A percentile compares a stretch with the other conserved stretches of the same genome.
Conservation (phyloP, 495 filamentous ascomycete species). For the Filosporella fistucella region DNA sequence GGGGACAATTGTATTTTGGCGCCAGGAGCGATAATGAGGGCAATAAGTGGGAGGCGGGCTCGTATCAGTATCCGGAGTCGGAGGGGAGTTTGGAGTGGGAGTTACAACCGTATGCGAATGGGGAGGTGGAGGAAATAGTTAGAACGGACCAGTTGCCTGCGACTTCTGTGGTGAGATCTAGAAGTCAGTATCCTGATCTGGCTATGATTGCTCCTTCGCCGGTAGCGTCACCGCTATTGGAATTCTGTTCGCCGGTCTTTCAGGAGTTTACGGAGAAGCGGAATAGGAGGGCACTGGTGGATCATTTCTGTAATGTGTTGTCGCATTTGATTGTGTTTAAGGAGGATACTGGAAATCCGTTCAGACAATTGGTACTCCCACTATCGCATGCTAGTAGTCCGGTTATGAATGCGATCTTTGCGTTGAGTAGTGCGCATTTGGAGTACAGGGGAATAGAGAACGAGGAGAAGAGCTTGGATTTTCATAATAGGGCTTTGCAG, state of each 20-base stretch:
- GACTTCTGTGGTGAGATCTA: conserved; percentile 10
- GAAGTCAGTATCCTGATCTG: conserved; percentile 23
- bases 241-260: conserved; percentile 47
- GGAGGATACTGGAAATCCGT: conserved; percentile 58
- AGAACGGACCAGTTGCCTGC: background rate
- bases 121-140: conserved; percentile 21
- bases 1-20: conserved; percentile 15
- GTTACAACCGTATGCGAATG: background rate
- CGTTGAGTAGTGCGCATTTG: conserved; percentile 52
- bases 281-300: conserved; percentile 50
- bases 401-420: conserved; percentile 54
- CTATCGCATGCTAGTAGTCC: conserved; percentile 47
- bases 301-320: conserved; percentile 60
- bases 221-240: conserved; percentile 39
- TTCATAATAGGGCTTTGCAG: conserved; percentile 55
- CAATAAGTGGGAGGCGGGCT: conserved; percentile 18
- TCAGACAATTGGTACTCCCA: conserved; percentile 56
- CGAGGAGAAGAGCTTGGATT: conserved; percentile 50
- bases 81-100: conserved; percentile 14
- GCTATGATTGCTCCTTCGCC: conserved; percentile 44
- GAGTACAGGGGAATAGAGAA: conserved; percentile 53
- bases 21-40: background rate
- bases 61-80: conserved; percentile 9
- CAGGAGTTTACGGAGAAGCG: conserved; percentile 49
- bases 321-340: conserved; percentile 60